These are phyloP conservation scores for Kentomonas sorsogonicus DNA, from an alignment of 208 protist genomes.

Conservation along the genomic window DNA sequence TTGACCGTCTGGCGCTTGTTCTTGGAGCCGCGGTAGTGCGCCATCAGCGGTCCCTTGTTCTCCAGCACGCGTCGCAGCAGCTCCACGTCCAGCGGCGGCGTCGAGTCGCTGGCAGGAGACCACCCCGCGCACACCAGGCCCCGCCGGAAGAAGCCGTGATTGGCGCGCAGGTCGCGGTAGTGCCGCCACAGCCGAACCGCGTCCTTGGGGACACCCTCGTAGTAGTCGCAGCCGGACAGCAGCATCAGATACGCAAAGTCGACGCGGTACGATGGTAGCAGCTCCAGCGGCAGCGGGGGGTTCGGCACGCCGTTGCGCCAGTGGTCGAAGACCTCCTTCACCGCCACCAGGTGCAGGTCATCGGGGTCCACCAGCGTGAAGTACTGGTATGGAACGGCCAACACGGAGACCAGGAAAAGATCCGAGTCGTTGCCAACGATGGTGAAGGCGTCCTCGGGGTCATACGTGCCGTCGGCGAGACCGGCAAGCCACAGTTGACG, in stretches of 20 bases:
- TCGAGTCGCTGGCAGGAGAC: conserved; percentile 16
- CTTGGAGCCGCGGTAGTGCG: conserved; percentile 17
- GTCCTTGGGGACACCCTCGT: conserved; percentile 44
- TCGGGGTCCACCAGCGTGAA: conserved; percentile 53
- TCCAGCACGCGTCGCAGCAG: conserved; percentile 43
- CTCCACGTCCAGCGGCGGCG: conserved; percentile 52
- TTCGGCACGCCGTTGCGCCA: conserved; percentile 50
- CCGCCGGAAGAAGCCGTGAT: conserved; percentile 53
- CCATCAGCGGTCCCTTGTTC: conserved; percentile 10
- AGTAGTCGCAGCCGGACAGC: conserved; percentile 74
- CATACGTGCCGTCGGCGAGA: conserved; percentile 25
- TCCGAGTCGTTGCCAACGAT: conserved; percentile 83
- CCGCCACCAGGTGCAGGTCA: conserved; percentile 32
- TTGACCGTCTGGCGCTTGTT: conserved; percentile 39
- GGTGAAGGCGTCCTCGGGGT: conserved; percentile 47
- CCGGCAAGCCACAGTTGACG: conserved; percentile 31
- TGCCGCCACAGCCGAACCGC: conserved; percentile 47
- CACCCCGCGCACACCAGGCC: no score
- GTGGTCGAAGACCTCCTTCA: conserved; percentile 61
- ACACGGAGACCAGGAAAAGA: conserved; percentile 62
- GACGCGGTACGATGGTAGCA: conserved; percentile 73
- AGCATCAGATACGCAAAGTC: conserved; percentile 84
- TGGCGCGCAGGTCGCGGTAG: conserved; percentile 68
- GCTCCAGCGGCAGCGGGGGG: conserved; percentile 25
- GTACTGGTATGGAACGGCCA: conserved; percentile 52